Conservation (phyloP, 805 yeast genomes). For the Saccharomycopsis sp. region DNA sequence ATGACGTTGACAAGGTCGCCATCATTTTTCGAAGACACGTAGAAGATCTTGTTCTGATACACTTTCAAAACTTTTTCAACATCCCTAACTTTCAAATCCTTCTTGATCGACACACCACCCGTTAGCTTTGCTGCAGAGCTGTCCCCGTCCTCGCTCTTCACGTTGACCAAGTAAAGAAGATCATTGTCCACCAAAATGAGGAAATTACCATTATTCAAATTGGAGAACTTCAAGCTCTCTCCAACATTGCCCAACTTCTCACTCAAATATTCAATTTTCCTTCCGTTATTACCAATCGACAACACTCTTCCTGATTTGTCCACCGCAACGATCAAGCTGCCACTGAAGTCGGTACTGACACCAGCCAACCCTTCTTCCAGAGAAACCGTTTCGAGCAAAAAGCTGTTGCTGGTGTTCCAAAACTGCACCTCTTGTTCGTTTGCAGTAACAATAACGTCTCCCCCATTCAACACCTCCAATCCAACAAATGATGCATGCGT, state of each 20-base stretch:
- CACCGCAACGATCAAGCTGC: background rate
- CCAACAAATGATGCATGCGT: background rate
- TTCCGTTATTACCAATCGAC: background rate
- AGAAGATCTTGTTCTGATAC: conserved; percentile 19
- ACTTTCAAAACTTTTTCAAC: conserved; percentile 16
- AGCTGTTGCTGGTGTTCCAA: conserved; percentile 11
- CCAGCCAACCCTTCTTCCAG: conserved; percentile 1
- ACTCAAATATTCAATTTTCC: background rate
- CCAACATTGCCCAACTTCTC: background rate
- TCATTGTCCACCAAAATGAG: background rate
- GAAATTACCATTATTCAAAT: conserved; percentile 12
- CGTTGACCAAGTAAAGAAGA: background rate
- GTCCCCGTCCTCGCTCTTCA: too few species aligned
- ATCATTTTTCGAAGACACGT: conserved; percentile 15
- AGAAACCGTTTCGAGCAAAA: conserved; percentile 2
- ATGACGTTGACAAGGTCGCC: conserved; percentile 15
- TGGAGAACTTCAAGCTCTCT: too few species aligned
- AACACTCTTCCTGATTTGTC: background rate
- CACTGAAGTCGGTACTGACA: conserved; percentile 2
- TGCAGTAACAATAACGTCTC: background rate
- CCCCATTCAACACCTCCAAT: background rate
- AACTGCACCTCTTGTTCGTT: conserved; percentile 5
- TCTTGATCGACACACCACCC: background rate
- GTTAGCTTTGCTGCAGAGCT: background rate
- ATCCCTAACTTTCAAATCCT: background rate